Percentiles rank a stretch among this genome's conserved stretches.
These are phyloP conservation scores for Aspergillus viridinutans DNA, from an alignment of 2,329 filamentous ascomycete genomes.

Conservation along the genomic window DNA sequence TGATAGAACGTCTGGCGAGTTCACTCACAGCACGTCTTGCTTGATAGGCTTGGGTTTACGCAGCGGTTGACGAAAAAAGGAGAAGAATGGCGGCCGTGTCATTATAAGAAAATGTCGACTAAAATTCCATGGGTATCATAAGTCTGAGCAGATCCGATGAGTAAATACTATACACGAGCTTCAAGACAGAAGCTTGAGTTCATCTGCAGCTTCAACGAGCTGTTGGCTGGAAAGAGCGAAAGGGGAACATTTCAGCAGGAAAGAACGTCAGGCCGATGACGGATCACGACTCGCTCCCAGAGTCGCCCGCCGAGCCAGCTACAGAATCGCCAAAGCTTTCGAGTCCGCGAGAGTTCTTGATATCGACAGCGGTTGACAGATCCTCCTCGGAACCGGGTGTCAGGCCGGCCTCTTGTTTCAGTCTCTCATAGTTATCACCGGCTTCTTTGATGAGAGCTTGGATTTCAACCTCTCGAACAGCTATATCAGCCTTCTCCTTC, in stretches of 20 bases:
- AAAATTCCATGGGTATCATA: constrained; percentile 14
- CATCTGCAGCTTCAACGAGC: not conserved
- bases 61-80: constrained; percentile 25
- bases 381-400: constrained; percentile 22
- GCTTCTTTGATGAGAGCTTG: constrained; percentile 77
- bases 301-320: constrained; percentile 21
- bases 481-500: constrained; percentile 64
- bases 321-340: constrained; percentile 36
- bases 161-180: not conserved
- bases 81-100: constrained; percentile 26
- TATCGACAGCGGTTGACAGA: constrained; percentile 20
- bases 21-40: constrained; percentile 21
- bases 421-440: constrained; percentile 63
- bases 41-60: constrained; percentile 13
- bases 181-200: not conserved
- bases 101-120: constrained; percentile 18
- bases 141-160: not conserved
- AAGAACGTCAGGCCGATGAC: not conserved
- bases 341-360: constrained; percentile 33
- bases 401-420: constrained; percentile 45
- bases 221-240: constrained; percentile 10
- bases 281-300: constrained; percentile 23
- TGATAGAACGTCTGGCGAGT: not conserved
- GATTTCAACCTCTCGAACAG: constrained; percentile 69
- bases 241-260: not conserved